Percentiles rank a stretch among this genome's conserved stretches.
Conservation (phyloP, 169 alveolate species). For the Amoebophrya sp. region DNA sequence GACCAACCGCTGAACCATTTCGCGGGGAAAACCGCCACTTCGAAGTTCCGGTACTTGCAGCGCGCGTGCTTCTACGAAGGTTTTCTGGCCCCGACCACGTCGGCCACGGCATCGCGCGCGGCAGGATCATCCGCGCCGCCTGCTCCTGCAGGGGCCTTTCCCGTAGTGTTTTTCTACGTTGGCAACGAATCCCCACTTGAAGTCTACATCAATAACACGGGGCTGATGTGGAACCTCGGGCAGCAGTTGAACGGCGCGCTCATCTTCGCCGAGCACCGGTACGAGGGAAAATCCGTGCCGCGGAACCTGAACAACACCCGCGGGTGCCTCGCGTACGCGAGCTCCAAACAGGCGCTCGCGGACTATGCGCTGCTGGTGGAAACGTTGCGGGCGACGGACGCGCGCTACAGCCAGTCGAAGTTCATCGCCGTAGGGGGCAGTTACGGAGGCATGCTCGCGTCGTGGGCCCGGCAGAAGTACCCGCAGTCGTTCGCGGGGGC, state of each 20-base stretch:
- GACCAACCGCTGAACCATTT: not conserved
- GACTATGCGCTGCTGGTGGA: slow-evolving; percentile 7
- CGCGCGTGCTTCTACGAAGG: not conserved
- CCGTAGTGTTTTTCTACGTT: slow-evolving; percentile 3
- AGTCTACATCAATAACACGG: not conserved
- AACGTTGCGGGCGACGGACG: not conserved
- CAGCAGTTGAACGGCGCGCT: not conserved
- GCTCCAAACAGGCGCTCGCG: slow-evolving; percentile 9
- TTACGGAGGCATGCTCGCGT: slow-evolving; percentile 58
- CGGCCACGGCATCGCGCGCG: no score
- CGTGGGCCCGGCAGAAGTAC: slow-evolving; percentile 47
- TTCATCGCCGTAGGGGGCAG: slow-evolving; percentile 10
- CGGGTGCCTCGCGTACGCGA: not conserved
- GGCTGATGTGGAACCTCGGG: slow-evolving; percentile 13
- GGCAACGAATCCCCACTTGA: slow-evolving; percentile 11
- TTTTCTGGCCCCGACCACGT: not conserved
- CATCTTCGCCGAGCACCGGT: slow-evolving; percentile 14
- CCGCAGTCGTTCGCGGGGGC: slow-evolving; percentile 46
- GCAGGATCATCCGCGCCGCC: no score
- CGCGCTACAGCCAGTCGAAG: not conserved
- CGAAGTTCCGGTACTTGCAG: not conserved
- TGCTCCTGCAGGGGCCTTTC: no score
- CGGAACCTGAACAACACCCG: not conserved
- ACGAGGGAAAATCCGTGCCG: not conserved
- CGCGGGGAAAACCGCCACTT: not conserved